Conservation (phyloP, 345 rosid species). For the Punica granatum region DNA sequence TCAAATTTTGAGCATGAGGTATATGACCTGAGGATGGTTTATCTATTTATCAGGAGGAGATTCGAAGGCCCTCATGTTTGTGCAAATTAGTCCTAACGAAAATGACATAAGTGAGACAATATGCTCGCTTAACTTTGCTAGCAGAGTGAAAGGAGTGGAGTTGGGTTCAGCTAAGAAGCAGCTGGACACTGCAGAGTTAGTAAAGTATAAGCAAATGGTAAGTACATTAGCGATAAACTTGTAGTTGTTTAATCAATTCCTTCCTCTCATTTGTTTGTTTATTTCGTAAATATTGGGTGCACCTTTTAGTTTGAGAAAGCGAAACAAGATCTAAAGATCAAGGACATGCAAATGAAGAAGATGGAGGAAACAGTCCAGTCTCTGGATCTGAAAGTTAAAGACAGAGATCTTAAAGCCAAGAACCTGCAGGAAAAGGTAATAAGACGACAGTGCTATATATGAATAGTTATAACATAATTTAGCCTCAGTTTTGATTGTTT, state of each 20-base stretch:
- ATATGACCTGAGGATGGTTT: not conserved
- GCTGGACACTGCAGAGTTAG: conserved; percentile 61
- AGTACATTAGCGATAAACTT: not conserved
- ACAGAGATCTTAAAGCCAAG: conserved; percentile 66
- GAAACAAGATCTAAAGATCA: conserved; percentile 77
- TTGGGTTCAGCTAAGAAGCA: conserved; percentile 88
- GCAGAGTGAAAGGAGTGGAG: conserved; percentile 95
- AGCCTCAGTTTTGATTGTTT: not conserved
- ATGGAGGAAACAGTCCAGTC: conserved; percentile 74
- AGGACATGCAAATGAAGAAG: conserved; percentile 76
- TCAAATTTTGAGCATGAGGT: not conserved
- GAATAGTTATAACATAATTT: not conserved
- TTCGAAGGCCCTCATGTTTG: conserved; percentile 92
- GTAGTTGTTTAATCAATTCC: not conserved
- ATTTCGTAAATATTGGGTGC: not conserved
- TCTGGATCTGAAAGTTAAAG: conserved; percentile 66
- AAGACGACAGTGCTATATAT: not conserved
- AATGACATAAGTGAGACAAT: conserved; percentile 74
- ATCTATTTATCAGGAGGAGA: conserved; percentile 69
- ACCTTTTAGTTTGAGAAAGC: conserved; percentile 57
- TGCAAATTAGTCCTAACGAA: conserved; percentile 91
- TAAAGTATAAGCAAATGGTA: conserved; percentile 88
- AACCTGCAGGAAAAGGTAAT: conserved; percentile 80
- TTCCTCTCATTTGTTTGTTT: not conserved
- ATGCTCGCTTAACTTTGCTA: conserved; percentile 92